These are phyloP conservation scores for Jamesozyma lodderae DNA, from an alignment of 805 yeast species.

Conservation along the genomic window DNA sequence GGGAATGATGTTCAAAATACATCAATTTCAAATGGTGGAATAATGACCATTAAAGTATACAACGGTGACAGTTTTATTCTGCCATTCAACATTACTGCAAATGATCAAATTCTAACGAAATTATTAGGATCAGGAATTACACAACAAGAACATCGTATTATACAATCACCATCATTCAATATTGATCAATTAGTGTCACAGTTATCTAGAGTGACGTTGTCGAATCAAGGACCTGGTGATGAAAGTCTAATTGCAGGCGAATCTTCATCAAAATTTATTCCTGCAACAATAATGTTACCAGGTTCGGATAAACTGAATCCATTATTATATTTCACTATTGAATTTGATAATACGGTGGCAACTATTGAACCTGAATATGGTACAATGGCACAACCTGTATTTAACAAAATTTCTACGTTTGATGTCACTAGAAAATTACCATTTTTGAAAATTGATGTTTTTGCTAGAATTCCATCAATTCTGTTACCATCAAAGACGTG, in stretches of 20 bases:
- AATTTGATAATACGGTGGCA: constrained; percentile 90
- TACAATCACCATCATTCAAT: constrained; percentile 8
- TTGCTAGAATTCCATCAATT: constrained; percentile 65
- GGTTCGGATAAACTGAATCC: constrained; percentile 50
- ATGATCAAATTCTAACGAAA: constrained; percentile 53
- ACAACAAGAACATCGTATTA: constrained; percentile 7
- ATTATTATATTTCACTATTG: constrained; percentile 76
- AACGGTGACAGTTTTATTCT: constrained; percentile 57
- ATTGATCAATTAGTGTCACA: constrained; percentile 22
- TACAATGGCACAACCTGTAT: constrained; percentile 64
- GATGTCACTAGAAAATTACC: constrained; percentile 66
- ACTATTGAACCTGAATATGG: constrained; percentile 82
- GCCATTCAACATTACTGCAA: constrained; percentile 62
- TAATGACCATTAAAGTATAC: constrained; percentile 69
- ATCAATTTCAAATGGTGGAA: constrained; percentile 38
- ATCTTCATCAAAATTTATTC: constrained; percentile 32
- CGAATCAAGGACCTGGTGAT: constrained; percentile 30
- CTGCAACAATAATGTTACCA: constrained; percentile 48
- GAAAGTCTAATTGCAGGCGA: constrained; percentile 28
- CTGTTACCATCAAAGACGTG: constrained; percentile 38
- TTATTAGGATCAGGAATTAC: constrained; percentile 49
- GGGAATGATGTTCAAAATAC: constrained; percentile 7
- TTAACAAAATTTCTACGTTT: constrained; percentile 84
- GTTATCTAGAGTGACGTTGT: constrained; percentile 19
- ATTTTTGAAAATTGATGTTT: constrained; percentile 65